phyloP scores from a whole-genome alignment of 257 asterid species.

The Fraxinus anomala region DNA sequence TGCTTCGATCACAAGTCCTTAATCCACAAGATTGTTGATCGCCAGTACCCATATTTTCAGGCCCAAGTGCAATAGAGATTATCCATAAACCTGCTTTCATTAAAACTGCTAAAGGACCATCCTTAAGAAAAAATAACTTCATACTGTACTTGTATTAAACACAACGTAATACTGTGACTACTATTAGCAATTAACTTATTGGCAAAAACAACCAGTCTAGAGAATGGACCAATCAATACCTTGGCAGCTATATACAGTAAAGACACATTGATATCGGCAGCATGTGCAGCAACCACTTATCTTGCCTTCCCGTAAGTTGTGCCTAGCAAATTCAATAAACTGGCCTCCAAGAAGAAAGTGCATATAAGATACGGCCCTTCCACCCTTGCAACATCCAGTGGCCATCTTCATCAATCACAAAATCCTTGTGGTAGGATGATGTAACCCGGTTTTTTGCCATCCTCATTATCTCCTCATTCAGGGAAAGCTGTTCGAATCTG shows the following conservation, averaged over 20 bases:
- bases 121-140: neutral
- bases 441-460: conserved; percentile 34
- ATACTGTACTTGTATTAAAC: neutral
- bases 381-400: conserved; percentile 63
- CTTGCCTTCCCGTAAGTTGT: neutral
- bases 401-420: conserved; percentile 54
- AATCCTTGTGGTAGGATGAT: conserved; percentile 45
- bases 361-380: conserved; percentile 55
- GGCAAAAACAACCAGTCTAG: neutral
- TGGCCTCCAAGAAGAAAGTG: conserved; percentile 54
- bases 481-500: conserved; percentile 49
- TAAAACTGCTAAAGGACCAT: neutral
- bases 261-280: neutral
- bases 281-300: neutral
- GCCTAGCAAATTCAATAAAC: conserved; percentile 17
- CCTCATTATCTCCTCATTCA: conserved; percentile 44
- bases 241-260: neutral
- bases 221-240: neutral
- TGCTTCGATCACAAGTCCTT: neutral
- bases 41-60: neutral
- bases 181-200: neutral
- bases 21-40: neutral
- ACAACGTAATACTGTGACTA: neutral
- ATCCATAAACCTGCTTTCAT: neutral
- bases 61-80: neutral